Evolutionary conservation across 495 filamentous ascomycete genomes (phyloP).

Genomic region (Trichoderma asperelloides): DNA sequence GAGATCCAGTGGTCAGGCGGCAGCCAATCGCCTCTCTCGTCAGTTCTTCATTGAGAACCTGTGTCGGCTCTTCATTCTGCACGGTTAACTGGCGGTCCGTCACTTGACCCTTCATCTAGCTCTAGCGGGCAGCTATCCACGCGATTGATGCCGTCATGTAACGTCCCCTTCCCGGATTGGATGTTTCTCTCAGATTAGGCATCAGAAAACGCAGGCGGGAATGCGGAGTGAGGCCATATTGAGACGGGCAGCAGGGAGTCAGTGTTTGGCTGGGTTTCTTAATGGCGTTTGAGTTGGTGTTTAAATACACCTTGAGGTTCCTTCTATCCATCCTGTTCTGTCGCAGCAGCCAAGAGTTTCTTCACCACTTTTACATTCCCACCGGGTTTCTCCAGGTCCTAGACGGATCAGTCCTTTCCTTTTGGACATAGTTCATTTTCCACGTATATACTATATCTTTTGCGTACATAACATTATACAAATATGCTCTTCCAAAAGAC

Average conservation of each 20-base stretch:
- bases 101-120: slow-evolving; percentile 7
- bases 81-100: not conserved
- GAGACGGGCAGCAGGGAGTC: not conserved
- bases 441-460: not conserved
- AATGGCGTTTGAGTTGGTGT: not conserved
- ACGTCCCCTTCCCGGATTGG: not conserved
- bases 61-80: not conserved
- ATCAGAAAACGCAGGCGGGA: not conserved
- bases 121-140: not conserved
- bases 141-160: slow-evolving; percentile 1
- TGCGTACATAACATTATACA: not conserved
- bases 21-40: not conserved
- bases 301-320: not conserved
- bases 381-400: not conserved
- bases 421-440: not conserved
- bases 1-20: not conserved
- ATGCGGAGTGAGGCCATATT: not conserved
- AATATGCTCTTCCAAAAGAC: not conserved
- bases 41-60: slow-evolving; percentile 3
- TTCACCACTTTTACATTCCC: not conserved
- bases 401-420: not conserved
- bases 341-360: not conserved
- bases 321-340: not conserved
- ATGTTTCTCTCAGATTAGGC: not conserved
- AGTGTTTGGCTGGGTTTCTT: not conserved